Base-by-base conservation (phyloP, 345 rosid species). In the Limnanthes douglasii region DNA sequence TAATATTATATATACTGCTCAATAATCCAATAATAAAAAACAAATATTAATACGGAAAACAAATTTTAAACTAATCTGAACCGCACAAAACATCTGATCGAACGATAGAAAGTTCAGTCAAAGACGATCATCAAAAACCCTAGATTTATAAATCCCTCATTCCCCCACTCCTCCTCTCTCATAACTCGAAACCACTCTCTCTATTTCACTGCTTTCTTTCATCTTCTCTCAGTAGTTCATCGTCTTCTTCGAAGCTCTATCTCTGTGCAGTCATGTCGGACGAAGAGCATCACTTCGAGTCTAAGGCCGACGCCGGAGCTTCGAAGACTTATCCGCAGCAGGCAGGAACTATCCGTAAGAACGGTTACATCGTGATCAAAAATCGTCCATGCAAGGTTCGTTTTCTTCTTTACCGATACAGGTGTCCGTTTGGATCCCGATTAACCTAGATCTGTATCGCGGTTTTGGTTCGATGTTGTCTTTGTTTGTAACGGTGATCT, bases 251-350 rank as follows among this genome's bases (percentile, higher is more conserved):
- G n/a, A n/a, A n/a, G n/a, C n/a, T n/a, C n/a, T n/a, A n/a, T 32
- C 8, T 37, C 25, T 7, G 36, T 12, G 39, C 15, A 50, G 9
- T 11, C 45, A 57, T 58, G 64, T 58, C 64, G 4, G 64, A 58
- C 64, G 64, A 58, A 4, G 64, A 58, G 58, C 64, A 58, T 39
- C 64, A 58, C 49, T 58, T 58, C 39, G 64, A 58, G 49, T 51
- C 64, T 9, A 45, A 46, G 39, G 39, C 39, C 23, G 64, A 58
- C 33, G 51, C 58, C 8, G 64, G 64, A 51, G 64, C 64, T 35
- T 58, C 64, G 44, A 58, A 58, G 49, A 58, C 64, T 33, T 58
- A 45, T 2, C 63, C 63, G 8, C 63, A 58, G 22, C 58, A 51
- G 4, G 63, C 63, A 1, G 63, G 63, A 32, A 58, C 46, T 53